Evolutionary conservation across 139 green algal species (phyloP), one percentile per base, ranked within the genome.

Genomic region (Coccomyxa sp.): DNA sequence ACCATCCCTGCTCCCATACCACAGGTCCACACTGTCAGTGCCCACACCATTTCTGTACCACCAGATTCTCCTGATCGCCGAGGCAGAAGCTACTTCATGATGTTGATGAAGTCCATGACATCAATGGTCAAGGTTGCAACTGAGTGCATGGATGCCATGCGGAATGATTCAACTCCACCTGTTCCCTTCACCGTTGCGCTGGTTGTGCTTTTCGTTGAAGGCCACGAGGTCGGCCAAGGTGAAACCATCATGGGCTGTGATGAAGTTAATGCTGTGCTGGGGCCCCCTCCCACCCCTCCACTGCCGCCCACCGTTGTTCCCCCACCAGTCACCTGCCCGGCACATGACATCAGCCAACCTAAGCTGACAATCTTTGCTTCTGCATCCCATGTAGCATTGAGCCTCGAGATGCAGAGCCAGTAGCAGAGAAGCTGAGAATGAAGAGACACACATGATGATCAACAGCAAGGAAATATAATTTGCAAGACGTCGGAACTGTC

Each of bases 131-230:
- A 51, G 38, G 38, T 11, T 51, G 38, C 38, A 7, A 51, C 38
- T 51, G 38, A 51, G 7, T 51, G 38, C 38, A 51, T 51, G 38
- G 7, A 7, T 51, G 38, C 3, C 38, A 51, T 51, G 38, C 38
- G 7, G 38, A 51, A 7, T 51, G 7, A 51, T 51, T 51, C 38
- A n/a, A 51, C 27, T 75, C 13, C 63, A 87, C 85, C 88, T 88
- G 87, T 95, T 95, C 79, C 91, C 83, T 86, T 97, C 94, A 13
- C 95, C 95, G 85, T 99, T 99, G 21, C 91, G 94, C 67, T 95
- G 81, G 88, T 99, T 99, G 84, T 98, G 92, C 90, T 99, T 99
- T 82, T 95, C 91, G 86, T 99, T 99, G 95, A 97, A 99, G 0
- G 93, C 87, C 79, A 96, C 93, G 30, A 98, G 83, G 88, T 99